Evolutionary conservation across 768 basidiomycete genomes (phyloP), one percentile per base, ranked within the genome.

Genomic region (Butyriboletus loyo): DNA sequence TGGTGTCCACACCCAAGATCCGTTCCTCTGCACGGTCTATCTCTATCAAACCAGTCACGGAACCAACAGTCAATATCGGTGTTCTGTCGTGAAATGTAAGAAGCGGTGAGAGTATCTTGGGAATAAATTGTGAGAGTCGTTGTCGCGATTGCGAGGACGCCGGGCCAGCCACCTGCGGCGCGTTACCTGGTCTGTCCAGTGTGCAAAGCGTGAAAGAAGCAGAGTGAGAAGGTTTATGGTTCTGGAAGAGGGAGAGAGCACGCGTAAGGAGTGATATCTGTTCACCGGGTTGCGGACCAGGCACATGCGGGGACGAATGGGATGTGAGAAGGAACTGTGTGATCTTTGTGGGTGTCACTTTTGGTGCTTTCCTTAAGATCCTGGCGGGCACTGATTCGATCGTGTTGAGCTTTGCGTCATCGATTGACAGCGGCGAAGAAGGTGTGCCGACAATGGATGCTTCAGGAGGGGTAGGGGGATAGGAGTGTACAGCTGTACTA

Each of bases 51-150:
- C 89, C 89, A 1, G 77, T 82, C 7, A 80, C 69, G 0, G 83
- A 80, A 3, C 76, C 70, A 17, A 85, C 75, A 1, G 81, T 82
- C 52, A 84, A 73, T 5, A 87, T 67, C 0, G 89, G 85, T 3
- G 89, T 91, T 32, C 72, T 81, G 63, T 92, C 89, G 50, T 84
- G 81, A 67, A 88, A 91, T 1, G 77, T 77, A 14, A 89, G 72
- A 14, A 91, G 68, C 4, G 84, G 78, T 1, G 72, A 67, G 19
- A 77, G 73, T 17, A 66, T 57, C 19, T 63, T 55, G 8, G 68
- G 57, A 49, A 62, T 59, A 24, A 61, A 49, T 47, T 54, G 64
- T 21, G 53, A 54, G 9, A 60, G 55, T 28, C 54, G 63, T 28
- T 48, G 62, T 22, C 36, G 68, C 6, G 62, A 46, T 25, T 66